phyloP scores from a whole-genome alignment of 192 early-diverging fungal species.

The Chytriomyces confervae region DNA sequence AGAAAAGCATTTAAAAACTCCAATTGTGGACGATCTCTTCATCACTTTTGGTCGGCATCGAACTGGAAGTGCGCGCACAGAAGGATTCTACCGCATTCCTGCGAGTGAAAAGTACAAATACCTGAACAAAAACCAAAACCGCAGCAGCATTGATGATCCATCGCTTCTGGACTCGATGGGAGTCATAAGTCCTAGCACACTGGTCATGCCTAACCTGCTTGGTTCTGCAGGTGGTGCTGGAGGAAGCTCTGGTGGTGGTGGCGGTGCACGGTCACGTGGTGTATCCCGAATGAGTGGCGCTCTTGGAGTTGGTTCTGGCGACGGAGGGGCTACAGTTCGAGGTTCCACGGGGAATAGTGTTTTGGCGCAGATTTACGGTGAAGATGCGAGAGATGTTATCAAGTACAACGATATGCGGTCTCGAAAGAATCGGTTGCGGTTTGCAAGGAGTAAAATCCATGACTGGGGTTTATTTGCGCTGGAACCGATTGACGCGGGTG shows the following conservation, averaged over 20 bases:
- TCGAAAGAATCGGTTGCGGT: constrained; percentile 87
- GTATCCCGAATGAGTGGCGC: constrained; percentile 22
- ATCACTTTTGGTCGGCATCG: constrained; percentile 48
- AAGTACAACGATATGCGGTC: constrained; percentile 93
- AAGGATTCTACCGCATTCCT: constrained; percentile 77
- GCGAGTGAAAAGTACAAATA: constrained; percentile 62
- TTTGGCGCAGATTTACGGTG: constrained; percentile 33
- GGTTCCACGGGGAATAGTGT: constrained; percentile 19
- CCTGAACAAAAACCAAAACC: constrained; percentile 26
- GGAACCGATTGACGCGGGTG: constrained; percentile 89
- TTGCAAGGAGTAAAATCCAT: constrained; percentile 94
- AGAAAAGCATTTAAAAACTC: neutral
- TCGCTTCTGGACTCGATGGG: constrained; percentile 25
- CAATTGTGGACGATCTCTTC: constrained; percentile 26
- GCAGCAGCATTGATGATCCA: constrained; percentile 7
- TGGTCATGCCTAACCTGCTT: constrained; percentile 50
- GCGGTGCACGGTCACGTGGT: constrained; percentile 32
- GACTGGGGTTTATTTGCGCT: constrained; percentile 98
- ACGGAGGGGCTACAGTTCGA: constrained; percentile 2
- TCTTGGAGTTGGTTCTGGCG: neutral
- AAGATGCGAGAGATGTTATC: constrained; percentile 65
- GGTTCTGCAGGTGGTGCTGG: neutral
- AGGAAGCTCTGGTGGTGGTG: neutral
- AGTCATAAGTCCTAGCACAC: neutral
- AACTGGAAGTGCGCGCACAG: constrained; percentile 83